Evolutionary conservation across 1,284 basidiomycete species (phyloP).

Genomic region (Marasmius sp.): DNA sequence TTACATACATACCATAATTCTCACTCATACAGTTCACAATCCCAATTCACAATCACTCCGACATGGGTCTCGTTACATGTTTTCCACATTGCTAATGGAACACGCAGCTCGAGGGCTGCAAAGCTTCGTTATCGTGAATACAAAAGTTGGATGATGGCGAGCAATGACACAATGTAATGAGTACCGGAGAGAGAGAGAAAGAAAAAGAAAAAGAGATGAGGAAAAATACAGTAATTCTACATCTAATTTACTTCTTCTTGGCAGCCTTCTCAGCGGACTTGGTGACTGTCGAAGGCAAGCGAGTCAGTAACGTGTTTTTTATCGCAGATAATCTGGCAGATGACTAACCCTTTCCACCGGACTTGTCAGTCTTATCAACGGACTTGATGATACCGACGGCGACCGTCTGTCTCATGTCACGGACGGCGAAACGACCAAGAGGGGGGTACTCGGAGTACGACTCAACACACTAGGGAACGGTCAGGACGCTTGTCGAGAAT

Average conservation of each 20-base stretch:
- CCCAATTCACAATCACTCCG: not conserved
- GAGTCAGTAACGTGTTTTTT: constrained; percentile 11
- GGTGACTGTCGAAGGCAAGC: constrained; percentile 58
- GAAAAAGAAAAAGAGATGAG: constrained; percentile 48
- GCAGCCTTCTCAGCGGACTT: constrained; percentile 95
- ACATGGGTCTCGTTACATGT: not conserved
- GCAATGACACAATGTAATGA: constrained; percentile 43
- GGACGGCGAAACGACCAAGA: constrained; percentile 98
- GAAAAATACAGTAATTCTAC: constrained; percentile 60
- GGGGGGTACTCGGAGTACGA: constrained; percentile 98
- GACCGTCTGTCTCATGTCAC: constrained; percentile 98
- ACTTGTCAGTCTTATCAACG: constrained; percentile 90
- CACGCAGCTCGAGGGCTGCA: not conserved
- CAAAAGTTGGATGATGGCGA: constrained; percentile 36
- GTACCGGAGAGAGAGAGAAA: constrained; percentile 43
- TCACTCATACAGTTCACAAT: not conserved
- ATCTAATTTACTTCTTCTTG: constrained; percentile 94
- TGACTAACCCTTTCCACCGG: constrained; percentile 76
- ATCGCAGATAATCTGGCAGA: constrained; percentile 5
- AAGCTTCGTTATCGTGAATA: constrained; percentile 53
- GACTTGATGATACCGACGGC: constrained; percentile 97
- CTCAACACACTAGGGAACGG: constrained; percentile 73
- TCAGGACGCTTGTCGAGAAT: not conserved
- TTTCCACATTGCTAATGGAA: not conserved
- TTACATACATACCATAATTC: not conserved